Evolutionary conservation across 192 early-diverging fungal species (phyloP).

Genomic region (Entomortierella beljakovae): DNA sequence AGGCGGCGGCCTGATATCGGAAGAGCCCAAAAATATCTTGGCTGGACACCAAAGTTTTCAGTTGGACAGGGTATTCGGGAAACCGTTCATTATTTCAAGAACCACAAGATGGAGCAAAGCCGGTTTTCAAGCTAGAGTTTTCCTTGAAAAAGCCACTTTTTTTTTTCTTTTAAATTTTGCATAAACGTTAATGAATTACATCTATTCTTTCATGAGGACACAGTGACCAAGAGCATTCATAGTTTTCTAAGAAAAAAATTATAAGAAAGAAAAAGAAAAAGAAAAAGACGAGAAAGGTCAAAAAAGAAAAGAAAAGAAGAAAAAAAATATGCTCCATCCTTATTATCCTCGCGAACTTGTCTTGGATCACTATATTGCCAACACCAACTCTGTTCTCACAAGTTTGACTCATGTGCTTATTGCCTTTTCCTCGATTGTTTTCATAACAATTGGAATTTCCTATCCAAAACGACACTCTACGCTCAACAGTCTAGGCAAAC

Average conservation of each 20-base stretch:
- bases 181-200: no score
- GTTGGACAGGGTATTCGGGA: constrained; percentile 82
- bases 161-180: no score
- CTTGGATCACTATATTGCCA: constrained; percentile 33
- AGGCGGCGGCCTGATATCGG: constrained; percentile 81
- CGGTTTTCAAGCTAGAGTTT: constrained; percentile 13
- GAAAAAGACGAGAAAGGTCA: no score
- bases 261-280: no score
- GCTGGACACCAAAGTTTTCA: constrained; percentile 82
- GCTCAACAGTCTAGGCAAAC: constrained; percentile 7
- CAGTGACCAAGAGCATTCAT: no score
- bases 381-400: constrained; percentile 10
- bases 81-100: constrained; percentile 82
- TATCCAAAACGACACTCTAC: constrained; percentile 13
- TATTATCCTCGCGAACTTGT: constrained; percentile 25
- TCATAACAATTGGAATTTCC: not conserved
- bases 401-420: constrained; percentile 6
- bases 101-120: constrained; percentile 30
- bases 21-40: constrained; percentile 69
- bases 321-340: constrained; percentile 18
- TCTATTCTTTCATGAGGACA: no score
- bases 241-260: no score
- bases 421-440: not conserved
- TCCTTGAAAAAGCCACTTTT: no score
- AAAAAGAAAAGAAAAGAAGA: no score